Evolutionary conservation across 345 rosid genomes (phyloP).

Genomic region (Adansonia digitata): DNA sequence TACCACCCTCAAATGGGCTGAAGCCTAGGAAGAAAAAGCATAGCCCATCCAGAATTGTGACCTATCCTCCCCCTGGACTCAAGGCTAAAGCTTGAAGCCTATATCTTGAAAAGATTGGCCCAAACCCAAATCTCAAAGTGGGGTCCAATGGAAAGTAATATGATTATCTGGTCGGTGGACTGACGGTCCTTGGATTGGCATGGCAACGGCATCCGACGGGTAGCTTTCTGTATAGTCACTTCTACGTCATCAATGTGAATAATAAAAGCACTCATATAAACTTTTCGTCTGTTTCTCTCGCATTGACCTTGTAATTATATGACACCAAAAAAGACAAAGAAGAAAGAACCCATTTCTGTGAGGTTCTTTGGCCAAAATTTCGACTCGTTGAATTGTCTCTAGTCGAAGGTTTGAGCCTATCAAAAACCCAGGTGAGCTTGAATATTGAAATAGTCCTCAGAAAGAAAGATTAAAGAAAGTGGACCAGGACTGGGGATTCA

Average conservation of each 20-base stretch:
- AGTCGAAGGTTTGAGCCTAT: constrained; percentile 10
- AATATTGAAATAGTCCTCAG: not conserved
- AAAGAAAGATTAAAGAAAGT: not conserved
- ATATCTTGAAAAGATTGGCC: not conserved
- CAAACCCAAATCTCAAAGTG: not conserved
- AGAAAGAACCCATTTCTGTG: constrained; percentile 35
- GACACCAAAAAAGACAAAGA: constrained; percentile 35
- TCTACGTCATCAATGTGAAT: too few species aligned
- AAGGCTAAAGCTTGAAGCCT: not conserved
- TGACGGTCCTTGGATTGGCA: too few species aligned
- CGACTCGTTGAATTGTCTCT: not conserved
- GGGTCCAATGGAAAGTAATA: constrained; percentile 4
- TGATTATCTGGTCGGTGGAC: constrained; percentile 26
- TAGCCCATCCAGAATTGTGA: not conserved
- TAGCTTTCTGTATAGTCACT: too few species aligned
- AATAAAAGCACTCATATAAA: not conserved
- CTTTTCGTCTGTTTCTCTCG: constrained; percentile 20
- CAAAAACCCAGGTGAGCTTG: constrained; percentile 17
- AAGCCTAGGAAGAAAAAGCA: not conserved
- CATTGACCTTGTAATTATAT: constrained; percentile 27
- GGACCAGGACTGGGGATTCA: not conserved
- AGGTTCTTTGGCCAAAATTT: not conserved
- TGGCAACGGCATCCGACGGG: constrained; percentile 28
- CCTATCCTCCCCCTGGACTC: not conserved
- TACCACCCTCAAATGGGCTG: not conserved